These are phyloP conservation scores for Picochlorum sp. DNA, from an alignment of 139 green algal species.

Conservation along the genomic window DNA sequence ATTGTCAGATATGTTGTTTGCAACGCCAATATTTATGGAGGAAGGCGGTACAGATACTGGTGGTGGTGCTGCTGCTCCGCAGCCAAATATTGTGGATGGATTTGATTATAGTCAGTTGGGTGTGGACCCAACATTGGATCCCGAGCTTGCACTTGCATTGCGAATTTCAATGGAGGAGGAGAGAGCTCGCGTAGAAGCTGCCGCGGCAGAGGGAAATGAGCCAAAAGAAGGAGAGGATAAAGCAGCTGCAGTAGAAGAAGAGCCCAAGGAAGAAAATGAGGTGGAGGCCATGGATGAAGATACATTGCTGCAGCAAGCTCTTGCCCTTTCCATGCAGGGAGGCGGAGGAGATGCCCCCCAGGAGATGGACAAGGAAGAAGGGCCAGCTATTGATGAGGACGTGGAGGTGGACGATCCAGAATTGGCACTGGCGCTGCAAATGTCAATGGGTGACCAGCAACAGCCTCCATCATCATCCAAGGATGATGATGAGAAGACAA, in stretches of 20 bases:
- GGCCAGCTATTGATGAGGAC: neutral
- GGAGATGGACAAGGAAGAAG: neutral
- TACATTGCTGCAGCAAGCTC: conserved; percentile 68
- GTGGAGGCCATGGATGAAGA: conserved; percentile 69
- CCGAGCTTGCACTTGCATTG: conserved; percentile 76
- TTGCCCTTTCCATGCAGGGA: conserved; percentile 87
- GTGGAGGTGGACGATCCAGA: conserved; percentile 31
- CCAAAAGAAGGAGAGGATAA: neutral
- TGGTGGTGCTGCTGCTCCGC: conserved; percentile 6
- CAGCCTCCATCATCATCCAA: too few species aligned
- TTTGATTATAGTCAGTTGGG: conserved; percentile 80
- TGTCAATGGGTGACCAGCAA: conserved; percentile 15
- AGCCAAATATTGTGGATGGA: conserved; percentile 35
- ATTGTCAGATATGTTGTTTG: conserved; percentile 85
- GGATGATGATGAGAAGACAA: too few species aligned
- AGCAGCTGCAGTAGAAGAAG: conserved; percentile 4
- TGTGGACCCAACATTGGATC: conserved; percentile 95
- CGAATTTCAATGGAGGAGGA: conserved; percentile 97
- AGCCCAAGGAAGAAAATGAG: conserved; percentile 6
- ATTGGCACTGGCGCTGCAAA: conserved; percentile 29
- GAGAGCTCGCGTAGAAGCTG: conserved; percentile 71
- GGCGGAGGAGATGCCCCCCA: too few species aligned
- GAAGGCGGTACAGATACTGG: conserved; percentile 26
- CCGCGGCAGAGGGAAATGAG: conserved; percentile 14
- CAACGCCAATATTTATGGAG: conserved; percentile 71